These are phyloP conservation scores for Aspergillus ochraceus DNA, from an alignment of 2,329 filamentous ascomycete genomes.

Conservation along the genomic window DNA sequence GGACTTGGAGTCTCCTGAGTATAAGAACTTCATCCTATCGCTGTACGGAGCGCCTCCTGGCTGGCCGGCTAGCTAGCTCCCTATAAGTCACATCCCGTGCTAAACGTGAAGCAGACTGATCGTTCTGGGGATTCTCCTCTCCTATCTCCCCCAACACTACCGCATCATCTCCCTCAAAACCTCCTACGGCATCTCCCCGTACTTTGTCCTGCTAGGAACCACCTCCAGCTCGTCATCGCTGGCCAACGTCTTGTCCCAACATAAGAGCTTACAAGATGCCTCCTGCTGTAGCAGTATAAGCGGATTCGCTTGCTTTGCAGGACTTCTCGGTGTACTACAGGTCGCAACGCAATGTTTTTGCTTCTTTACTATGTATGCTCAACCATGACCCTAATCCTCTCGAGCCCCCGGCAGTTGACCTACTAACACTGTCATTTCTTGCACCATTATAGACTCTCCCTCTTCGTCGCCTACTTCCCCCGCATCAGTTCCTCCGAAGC, in stretches of 20 bases:
- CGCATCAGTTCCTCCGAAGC: constrained; percentile 45
- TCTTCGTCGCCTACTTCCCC: constrained; percentile 95
- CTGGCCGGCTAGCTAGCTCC: constrained; percentile 2
- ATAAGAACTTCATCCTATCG: constrained; percentile 55
- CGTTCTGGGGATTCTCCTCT: constrained; percentile 82
- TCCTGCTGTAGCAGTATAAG: constrained; percentile 82
- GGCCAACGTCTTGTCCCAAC: constrained; percentile 86
- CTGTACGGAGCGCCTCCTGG: constrained; percentile 42
- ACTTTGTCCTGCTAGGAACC: constrained; percentile 90
- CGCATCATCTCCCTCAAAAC: constrained; percentile 84
- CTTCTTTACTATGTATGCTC: constrained; percentile 81
- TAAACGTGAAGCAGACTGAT: constrained; percentile 58
- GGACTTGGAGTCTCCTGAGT: constrained; percentile 52
- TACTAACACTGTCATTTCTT: constrained; percentile 4
- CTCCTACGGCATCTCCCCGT: constrained; percentile 92
- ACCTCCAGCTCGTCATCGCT: constrained; percentile 87
- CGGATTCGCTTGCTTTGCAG: constrained; percentile 79
- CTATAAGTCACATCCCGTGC: constrained; percentile 7
- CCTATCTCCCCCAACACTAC: constrained; percentile 91
- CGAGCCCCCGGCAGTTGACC: too few species aligned
- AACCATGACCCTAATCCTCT: neutral
- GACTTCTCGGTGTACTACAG: constrained; percentile 84
- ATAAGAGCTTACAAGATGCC: constrained; percentile 79
- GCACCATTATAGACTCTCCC: constrained; percentile 64
- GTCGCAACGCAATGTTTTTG: constrained; percentile 90